phyloP scores from a whole-genome alignment of 345 rosid genomes.

The Lenwebbia sp. region DNA sequence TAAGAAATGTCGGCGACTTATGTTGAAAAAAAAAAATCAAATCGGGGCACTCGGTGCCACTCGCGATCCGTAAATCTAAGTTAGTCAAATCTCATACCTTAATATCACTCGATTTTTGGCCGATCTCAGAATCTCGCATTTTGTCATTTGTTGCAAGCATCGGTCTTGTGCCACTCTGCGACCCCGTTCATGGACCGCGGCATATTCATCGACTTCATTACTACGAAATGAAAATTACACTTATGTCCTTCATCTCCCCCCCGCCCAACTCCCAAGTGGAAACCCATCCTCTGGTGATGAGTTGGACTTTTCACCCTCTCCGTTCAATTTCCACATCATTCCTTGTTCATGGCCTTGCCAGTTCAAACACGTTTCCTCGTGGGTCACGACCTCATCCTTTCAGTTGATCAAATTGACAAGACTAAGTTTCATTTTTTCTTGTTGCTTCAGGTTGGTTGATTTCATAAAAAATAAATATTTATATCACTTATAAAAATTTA shows the following conservation, averaged over 20 bases:
- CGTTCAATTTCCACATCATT: background rate
- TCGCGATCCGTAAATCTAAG: background rate
- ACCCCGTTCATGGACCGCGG: accelerated
- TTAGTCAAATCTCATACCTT: background rate
- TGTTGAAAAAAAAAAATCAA: background rate
- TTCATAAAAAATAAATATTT: too few relatives aligned
- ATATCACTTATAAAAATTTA: too few relatives aligned
- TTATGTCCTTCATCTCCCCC: background rate
- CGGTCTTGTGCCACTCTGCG: background rate
- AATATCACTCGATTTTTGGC: background rate
- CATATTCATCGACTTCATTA: background rate
- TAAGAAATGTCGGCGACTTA: background rate
- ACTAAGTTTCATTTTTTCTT: background rate
- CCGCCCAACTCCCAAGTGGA: background rate
- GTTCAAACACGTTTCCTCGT: background rate
- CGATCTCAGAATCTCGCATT: too few relatives aligned
- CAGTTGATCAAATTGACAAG: background rate
- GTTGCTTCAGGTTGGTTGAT: background rate
- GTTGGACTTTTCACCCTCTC: background rate
- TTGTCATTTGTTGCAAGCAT: background rate
- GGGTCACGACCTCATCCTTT: background rate
- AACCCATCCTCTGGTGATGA: background rate
- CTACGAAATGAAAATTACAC: background rate
- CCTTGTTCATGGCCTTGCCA: background rate
- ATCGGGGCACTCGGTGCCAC: background rate